phyloP scores from a whole-genome alignment of 2,329 filamentous ascomycete genomes.

The Alternaria sp. region DNA sequence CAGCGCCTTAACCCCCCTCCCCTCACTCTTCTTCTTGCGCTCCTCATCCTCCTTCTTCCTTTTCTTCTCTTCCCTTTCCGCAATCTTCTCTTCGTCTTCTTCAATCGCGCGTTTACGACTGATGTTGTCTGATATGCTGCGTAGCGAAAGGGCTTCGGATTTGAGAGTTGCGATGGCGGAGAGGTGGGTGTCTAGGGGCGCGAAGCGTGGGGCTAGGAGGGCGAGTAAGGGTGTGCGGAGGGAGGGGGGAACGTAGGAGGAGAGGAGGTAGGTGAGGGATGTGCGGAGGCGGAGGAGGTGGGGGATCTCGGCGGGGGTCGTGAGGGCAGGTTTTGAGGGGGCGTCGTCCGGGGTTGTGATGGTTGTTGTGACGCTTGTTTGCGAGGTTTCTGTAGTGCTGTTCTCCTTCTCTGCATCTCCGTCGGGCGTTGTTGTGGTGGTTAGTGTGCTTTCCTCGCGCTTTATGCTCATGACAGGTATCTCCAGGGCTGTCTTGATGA shows the following conservation, averaged over 20 bases:
- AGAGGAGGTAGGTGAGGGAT: slow-evolving; percentile 69
- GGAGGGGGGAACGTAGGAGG: slow-evolving; percentile 61
- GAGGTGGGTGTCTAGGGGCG: slow-evolving; percentile 73
- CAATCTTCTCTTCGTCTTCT: slow-evolving; percentile 64
- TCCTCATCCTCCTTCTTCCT: slow-evolving; percentile 88
- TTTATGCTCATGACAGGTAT: slow-evolving; percentile 74
- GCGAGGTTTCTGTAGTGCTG: background rate
- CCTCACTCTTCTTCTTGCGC: slow-evolving; percentile 80
- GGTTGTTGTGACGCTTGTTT: background rate
- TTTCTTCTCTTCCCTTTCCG: slow-evolving; percentile 73
- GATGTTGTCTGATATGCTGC: slow-evolving; percentile 73
- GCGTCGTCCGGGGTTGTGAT: slow-evolving; percentile 10
- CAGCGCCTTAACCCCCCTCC: slow-evolving; percentile 76
- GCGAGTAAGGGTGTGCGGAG: slow-evolving; percentile 53
- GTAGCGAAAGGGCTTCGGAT: slow-evolving; percentile 72
- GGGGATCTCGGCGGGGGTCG: slow-evolving; percentile 55
- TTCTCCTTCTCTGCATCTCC: background rate
- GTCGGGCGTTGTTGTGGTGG: slow-evolving; percentile 28
- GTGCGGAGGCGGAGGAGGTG: slow-evolving; percentile 69
- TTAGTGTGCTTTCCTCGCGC: slow-evolving; percentile 58
- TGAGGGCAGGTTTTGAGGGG: slow-evolving; percentile 18
- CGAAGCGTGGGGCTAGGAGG: slow-evolving; percentile 66
- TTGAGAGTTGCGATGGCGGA: slow-evolving; percentile 69
- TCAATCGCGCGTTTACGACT: slow-evolving; percentile 64
- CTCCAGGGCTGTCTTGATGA: slow-evolving; percentile 77